Conservation (phyloP, 225 moss, liverwort and hornwort species). For the Ulota crispa region DNA sequence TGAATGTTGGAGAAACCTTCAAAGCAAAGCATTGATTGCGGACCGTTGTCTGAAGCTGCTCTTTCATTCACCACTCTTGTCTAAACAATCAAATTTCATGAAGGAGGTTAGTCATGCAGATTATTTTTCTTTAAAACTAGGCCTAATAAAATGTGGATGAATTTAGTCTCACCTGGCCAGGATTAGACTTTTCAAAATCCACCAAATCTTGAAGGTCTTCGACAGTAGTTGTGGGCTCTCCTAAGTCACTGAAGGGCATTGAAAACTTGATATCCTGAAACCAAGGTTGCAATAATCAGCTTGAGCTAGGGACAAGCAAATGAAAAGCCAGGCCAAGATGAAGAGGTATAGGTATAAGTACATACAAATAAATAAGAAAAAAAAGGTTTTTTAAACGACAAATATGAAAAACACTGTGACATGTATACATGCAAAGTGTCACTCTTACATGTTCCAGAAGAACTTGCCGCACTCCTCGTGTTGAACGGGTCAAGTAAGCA, state of each 20-base stretch:
- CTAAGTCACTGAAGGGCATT: slow-evolving; percentile 73
- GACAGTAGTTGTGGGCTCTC: slow-evolving; percentile 50
- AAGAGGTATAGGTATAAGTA: background rate
- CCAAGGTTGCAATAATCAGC: slow-evolving; percentile 3
- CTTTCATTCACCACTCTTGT: slow-evolving; percentile 74
- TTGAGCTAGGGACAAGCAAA: background rate
- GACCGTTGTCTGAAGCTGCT: slow-evolving; percentile 65
- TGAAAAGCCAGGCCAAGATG: background rate
- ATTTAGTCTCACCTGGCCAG: slow-evolving; percentile 69
- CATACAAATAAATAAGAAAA: too few species aligned
- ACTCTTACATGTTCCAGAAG: slow-evolving; percentile 77
- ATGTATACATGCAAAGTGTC: background rate
- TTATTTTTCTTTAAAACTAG: background rate
- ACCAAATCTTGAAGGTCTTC: slow-evolving; percentile 91
- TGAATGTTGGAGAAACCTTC: slow-evolving; percentile 67
- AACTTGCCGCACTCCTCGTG: slow-evolving; percentile 79
- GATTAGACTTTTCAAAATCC: slow-evolving; percentile 87
- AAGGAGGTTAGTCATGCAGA: background rate
- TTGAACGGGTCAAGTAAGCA: slow-evolving; percentile 88
- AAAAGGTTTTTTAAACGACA: too few species aligned
- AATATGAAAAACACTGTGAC: background rate
- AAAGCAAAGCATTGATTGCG: slow-evolving; percentile 75
- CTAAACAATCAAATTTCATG: slow-evolving; percentile 35
- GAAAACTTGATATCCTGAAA: slow-evolving; percentile 81
- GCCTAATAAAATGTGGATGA: background rate